phyloP scores from a whole-genome alignment of 495 filamentous ascomycete species.

The Xylaria sp. region DNA sequence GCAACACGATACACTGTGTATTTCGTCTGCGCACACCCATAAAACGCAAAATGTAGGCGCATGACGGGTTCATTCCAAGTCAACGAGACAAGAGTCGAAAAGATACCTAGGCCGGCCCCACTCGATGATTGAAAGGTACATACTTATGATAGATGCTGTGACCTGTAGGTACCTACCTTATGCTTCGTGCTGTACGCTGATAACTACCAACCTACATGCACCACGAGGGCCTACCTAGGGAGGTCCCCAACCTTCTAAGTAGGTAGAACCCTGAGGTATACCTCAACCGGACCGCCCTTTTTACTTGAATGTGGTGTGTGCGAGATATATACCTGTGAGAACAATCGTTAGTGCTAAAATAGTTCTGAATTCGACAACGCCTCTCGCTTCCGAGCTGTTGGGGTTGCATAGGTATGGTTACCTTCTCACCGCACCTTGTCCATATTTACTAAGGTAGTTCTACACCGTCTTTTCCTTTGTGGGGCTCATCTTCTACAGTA shows the following conservation, averaged over 20 bases:
- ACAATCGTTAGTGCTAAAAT: background rate
- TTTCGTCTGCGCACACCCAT: background rate
- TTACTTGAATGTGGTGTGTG: background rate
- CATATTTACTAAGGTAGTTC: background rate
- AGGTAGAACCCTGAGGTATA: background rate
- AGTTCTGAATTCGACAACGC: background rate
- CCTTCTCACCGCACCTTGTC: slow-evolving; percentile 18
- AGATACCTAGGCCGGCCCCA: background rate
- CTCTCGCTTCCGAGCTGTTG: slow-evolving; percentile 9
- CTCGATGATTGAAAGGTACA: slow-evolving; percentile 3
- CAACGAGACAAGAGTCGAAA: background rate
- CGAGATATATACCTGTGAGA: background rate
- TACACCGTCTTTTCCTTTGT: slow-evolving; percentile 30
- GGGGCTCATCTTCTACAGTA: background rate
- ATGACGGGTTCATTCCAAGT: background rate
- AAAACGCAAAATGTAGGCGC: background rate
- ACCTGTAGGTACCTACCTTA: background rate
- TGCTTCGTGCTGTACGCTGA: background rate
- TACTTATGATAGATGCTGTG: too few species aligned
- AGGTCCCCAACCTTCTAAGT: background rate
- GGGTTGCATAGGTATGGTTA: slow-evolving; percentile 12
- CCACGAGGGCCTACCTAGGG: background rate
- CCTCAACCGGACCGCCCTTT: slow-evolving; percentile 11
- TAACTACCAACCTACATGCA: background rate
- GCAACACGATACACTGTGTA: background rate